Evolutionary conservation across 2,329 filamentous ascomycete genomes (phyloP).

Genomic region (Fusarium pilosicola): DNA sequence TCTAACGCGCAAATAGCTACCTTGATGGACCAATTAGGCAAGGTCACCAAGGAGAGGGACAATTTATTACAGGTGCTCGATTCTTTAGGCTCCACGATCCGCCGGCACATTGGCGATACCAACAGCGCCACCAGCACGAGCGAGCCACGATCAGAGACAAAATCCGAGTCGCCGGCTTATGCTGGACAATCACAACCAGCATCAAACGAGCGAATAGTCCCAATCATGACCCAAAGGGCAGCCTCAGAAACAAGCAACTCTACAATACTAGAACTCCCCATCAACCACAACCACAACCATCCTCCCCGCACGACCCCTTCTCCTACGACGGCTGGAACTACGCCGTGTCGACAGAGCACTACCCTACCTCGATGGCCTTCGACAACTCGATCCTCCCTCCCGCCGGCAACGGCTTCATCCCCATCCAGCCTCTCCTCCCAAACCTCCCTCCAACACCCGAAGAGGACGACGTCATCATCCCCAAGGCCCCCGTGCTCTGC

Average conservation of each 20-base stretch:
- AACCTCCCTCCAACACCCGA: not conserved
- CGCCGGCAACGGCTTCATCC: not conserved
- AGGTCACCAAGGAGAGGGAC: conserved; percentile 42
- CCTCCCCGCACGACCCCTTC: not conserved
- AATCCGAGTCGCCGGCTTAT: not conserved
- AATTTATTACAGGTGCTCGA: conserved; percentile 27
- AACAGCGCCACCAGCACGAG: not conserved
- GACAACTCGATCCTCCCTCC: conserved; percentile 7
- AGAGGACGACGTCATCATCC: conserved; percentile 19
- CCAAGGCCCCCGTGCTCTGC: not conserved
- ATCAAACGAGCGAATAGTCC: not conserved
- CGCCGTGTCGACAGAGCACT: not conserved
- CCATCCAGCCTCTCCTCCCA: not conserved
- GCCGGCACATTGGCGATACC: conserved; percentile 23
- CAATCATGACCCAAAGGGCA: not conserved
- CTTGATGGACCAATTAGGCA: conserved; percentile 42
- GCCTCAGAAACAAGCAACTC: conserved; percentile 17
- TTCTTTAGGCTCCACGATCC: conserved; percentile 26
- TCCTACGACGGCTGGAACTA: conserved; percentile 19
- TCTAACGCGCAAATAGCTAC: conserved; percentile 38
- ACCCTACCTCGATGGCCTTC: conserved; percentile 15
- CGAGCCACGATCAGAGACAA: not conserved
- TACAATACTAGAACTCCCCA: conserved; percentile 8
- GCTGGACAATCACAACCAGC: not conserved
- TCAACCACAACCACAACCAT: not conserved